phyloP scores from a whole-genome alignment of 2,329 filamentous ascomycete species.

The Xylariales sp. region DNA sequence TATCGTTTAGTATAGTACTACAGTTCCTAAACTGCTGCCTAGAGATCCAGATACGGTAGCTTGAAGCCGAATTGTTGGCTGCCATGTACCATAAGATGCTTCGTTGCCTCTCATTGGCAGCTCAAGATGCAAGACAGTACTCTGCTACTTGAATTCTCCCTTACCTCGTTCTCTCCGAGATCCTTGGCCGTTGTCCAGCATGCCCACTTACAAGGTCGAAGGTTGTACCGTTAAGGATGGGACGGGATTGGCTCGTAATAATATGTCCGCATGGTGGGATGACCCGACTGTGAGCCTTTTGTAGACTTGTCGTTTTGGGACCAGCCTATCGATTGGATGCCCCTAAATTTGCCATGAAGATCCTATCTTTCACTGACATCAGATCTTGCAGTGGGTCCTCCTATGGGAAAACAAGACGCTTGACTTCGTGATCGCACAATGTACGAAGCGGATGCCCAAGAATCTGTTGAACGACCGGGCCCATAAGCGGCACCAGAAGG shows the following conservation, averaged over 20 bases:
- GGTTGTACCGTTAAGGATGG: constrained; percentile 17
- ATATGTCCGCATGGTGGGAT: constrained; percentile 21
- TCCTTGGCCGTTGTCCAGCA: background rate
- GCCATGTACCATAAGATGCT: background rate
- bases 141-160: too few species aligned
- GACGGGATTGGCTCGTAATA: constrained; percentile 18
- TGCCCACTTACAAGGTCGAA: constrained; percentile 7
- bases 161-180: background rate
- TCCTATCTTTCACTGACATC: too few species aligned
- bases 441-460: constrained; percentile 9
- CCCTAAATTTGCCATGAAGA: too few species aligned
- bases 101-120: background rate
- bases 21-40: background rate
- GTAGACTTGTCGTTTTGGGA: too few species aligned
- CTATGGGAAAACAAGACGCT: constrained; percentile 12
- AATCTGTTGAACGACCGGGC: constrained; percentile 8
- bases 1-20: too few species aligned
- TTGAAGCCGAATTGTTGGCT: too few species aligned
- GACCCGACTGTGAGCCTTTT: too few species aligned
- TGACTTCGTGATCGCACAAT: constrained; percentile 10
- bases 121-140: background rate
- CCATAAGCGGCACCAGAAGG: constrained; percentile 10
- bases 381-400: constrained; percentile 18
- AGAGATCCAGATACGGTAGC: background rate
- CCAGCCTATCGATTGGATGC: too few species aligned